Percentiles rank a stretch among this genome's conserved stretches.
These are phyloP conservation scores for Scheffersomyces parashehatae DNA, from an alignment of 1,139 yeast species.

Conservation along the genomic window DNA sequence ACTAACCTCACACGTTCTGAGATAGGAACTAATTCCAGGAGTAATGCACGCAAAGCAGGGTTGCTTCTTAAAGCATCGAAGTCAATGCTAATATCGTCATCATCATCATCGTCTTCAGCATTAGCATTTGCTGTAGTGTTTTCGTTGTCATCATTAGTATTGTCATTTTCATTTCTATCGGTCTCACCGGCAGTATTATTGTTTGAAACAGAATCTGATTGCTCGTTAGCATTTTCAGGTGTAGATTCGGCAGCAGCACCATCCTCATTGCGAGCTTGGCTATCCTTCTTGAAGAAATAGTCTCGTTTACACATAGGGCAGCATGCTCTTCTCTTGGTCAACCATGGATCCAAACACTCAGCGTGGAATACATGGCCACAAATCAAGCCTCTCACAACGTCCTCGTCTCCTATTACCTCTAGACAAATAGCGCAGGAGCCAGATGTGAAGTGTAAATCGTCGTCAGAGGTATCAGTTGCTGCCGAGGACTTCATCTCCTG, in stretches of 20 bases:
- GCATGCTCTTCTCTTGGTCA: conserved; percentile 71
- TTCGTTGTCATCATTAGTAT: conserved; percentile 10
- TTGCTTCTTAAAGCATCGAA: conserved; percentile 43
- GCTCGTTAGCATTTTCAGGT: conserved; percentile 1
- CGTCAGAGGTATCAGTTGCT: conserved; percentile 4
- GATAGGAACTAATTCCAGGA: conserved; percentile 43
- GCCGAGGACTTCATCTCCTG: conserved; percentile 1
- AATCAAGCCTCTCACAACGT: conserved; percentile 66
- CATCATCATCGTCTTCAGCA: conserved; percentile 19
- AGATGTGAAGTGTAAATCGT: conserved; percentile 56
- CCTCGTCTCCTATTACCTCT: conserved; percentile 63
- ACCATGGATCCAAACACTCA: conserved; percentile 82
- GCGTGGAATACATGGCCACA: conserved; percentile 88
- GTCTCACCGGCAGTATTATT: conserved; percentile 11
- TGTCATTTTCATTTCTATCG: conserved; percentile 4
- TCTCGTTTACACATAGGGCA: conserved; percentile 87
- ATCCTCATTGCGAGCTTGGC: neutral
- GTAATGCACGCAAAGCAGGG: conserved; percentile 38
- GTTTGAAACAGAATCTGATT: conserved; percentile 11
- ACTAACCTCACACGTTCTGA: conserved; percentile 41
- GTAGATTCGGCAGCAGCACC: neutral
- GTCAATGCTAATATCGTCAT: conserved; percentile 34
- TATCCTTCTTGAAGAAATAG: conserved; percentile 42
- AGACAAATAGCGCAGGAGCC: conserved; percentile 84
- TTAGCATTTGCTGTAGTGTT: conserved; percentile 9